These are phyloP conservation scores for Cladorrhinum sp. DNA, from an alignment of 2,329 filamentous ascomycete species.

Conservation along the genomic window DNA sequence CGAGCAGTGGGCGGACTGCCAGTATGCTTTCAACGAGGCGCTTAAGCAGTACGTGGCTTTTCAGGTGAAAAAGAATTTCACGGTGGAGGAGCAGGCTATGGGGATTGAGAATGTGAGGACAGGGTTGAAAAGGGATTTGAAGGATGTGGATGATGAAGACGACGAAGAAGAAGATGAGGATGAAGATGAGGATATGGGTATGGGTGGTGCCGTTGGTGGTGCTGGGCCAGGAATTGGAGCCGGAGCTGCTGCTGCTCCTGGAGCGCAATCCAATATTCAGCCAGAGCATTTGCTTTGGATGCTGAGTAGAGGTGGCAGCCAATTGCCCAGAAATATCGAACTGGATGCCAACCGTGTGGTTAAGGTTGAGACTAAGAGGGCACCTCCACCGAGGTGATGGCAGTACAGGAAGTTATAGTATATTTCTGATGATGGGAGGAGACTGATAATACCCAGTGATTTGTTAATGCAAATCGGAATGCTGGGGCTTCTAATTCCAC, in stretches of 20 bases:
- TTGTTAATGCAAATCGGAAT: too few species aligned
- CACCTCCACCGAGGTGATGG: conserved; percentile 11
- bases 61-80: conserved; percentile 65
- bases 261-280: conserved; percentile 30
- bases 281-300: conserved; percentile 50
- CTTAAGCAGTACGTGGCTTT: conserved; percentile 39
- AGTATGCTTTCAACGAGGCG: conserved; percentile 32
- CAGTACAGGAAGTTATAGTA: background rate
- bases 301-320: conserved; percentile 42
- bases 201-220: conserved; percentile 31
- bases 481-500: too few species aligned
- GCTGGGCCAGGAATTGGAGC: conserved; percentile 6
- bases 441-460: too few species aligned
- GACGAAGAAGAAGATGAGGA: conserved; percentile 58
- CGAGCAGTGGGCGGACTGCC: conserved; percentile 38
- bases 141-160: conserved; percentile 53
- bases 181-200: conserved; percentile 41
- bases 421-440: too few species aligned
- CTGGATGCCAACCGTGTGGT: conserved; percentile 26
- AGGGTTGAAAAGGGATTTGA: conserved; percentile 58
- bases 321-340: conserved; percentile 45
- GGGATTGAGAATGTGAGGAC: conserved; percentile 71
- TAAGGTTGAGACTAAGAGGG: conserved; percentile 9
- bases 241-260: background rate
- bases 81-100: conserved; percentile 62